Percentiles rank a stretch among this genome's conserved stretches.
phyloP scores from a whole-genome alignment of 768 basidiomycete species.

The Daedalea quercina region DNA sequence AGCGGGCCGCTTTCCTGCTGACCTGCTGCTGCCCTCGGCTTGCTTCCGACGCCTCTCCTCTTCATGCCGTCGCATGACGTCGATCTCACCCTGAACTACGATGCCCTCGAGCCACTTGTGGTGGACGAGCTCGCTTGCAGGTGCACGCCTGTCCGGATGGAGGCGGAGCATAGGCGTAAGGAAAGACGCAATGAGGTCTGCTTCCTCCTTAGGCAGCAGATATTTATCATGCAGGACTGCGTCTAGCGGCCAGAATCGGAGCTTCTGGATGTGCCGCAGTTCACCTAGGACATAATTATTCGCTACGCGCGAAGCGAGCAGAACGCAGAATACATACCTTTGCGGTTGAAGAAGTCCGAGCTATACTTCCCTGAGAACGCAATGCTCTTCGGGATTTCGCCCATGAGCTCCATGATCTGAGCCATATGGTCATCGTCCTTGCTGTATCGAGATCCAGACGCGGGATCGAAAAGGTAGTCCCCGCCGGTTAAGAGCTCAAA shows the following conservation, averaged over 20 bases:
- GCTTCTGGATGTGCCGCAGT: constrained; percentile 88
- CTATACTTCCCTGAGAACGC: constrained; percentile 91
- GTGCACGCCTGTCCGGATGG: constrained; percentile 83
- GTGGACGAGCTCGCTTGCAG: constrained; percentile 77
- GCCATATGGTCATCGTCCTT: constrained; percentile 98
- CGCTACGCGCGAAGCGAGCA: neutral
- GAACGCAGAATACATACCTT: constrained; percentile 46
- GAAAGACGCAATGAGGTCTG: constrained; percentile 76
- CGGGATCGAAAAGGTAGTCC: constrained; percentile 97
- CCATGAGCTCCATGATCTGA: constrained; percentile 94
- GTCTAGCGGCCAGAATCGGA: constrained; percentile 86
- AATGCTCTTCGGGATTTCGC: constrained; percentile 77
- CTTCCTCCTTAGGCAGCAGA: constrained; percentile 78
- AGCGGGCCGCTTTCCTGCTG: constrained; percentile 3
- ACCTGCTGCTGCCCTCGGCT: constrained; percentile 20
- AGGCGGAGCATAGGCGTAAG: constrained; percentile 86
- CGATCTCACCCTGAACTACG: constrained; percentile 86
- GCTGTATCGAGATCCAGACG: constrained; percentile 88
- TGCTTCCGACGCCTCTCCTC: constrained; percentile 31
- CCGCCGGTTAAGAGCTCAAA: constrained; percentile 96
- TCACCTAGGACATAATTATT: constrained; percentile 41
- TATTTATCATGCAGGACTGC: constrained; percentile 91
- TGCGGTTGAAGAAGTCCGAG: constrained; percentile 92
- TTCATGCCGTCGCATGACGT: constrained; percentile 64
- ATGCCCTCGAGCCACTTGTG: constrained; percentile 86